Percentiles rank a stretch among this genome's conserved stretches.
phyloP scores from a whole-genome alignment of 2,329 filamentous ascomycete genomes.

The Didymosphaeria variabile region DNA sequence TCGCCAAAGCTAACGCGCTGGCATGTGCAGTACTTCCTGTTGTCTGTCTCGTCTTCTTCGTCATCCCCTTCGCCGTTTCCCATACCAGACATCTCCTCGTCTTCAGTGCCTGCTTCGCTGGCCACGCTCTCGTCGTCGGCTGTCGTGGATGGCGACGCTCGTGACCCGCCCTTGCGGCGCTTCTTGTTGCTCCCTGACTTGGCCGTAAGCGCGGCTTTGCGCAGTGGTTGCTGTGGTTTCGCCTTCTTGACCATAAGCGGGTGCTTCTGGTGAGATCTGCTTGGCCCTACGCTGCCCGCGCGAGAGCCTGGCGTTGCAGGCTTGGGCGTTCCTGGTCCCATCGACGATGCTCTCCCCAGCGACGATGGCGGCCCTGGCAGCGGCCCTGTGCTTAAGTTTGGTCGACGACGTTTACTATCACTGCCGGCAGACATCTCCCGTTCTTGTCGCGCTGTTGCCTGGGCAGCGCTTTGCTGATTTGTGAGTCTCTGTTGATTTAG shows the following conservation, averaged over 20 bases:
- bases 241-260: conserved; percentile 62
- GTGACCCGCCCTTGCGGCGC: conserved; percentile 46
- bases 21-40: conserved; percentile 81
- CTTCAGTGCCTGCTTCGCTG: conserved; percentile 53
- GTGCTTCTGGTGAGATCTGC: conserved; percentile 53
- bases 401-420: conserved; percentile 67
- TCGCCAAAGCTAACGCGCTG: conserved; percentile 85
- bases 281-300: conserved; percentile 67
- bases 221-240: conserved; percentile 61
- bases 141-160: conserved; percentile 54
- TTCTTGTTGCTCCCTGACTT: conserved; percentile 50
- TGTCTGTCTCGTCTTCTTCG: conserved; percentile 79
- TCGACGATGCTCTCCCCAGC: conserved; percentile 66
- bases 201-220: conserved; percentile 46
- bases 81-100: conserved; percentile 62
- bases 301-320: conserved; percentile 63
- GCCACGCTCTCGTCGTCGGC: conserved; percentile 64
- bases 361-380: conserved; percentile 64
- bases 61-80: conserved; percentile 46
- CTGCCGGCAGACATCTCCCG: conserved; percentile 64
- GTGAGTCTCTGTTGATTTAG: conserved; percentile 49
- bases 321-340: conserved; percentile 71
- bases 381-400: conserved; percentile 62
- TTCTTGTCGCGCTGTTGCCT: conserved; percentile 50
- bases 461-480: conserved; percentile 44